Base-by-base conservation (phyloP, 2,329 filamentous ascomycete genomes). In the Colletotrichum lini region DNA sequence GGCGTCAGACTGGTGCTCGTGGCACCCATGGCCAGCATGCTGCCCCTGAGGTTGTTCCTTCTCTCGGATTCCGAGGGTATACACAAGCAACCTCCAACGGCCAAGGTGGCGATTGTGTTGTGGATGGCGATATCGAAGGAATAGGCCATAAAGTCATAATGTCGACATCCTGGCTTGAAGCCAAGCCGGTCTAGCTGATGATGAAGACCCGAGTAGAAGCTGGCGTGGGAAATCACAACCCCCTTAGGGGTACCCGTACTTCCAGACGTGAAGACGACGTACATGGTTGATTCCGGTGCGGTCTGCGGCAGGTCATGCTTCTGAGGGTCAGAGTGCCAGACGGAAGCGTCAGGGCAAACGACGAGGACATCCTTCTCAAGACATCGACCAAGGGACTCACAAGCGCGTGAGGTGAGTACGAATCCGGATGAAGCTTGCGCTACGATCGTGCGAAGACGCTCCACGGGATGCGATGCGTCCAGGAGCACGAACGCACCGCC, bases 241-340 rank as follows among this genome's bases (percentile, higher is more conserved):
- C 89, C 90, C 80, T 91, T 91, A 0, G 89, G 90, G 66, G 84
- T 86, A 6, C 90, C 89, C 0, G 90, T 91, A 67, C 88, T 91
- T 13, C 89, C 89, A 0, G 89, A 91, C 13, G 89, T 91, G 76
- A 91, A 91, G 75, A 91, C 90, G 74, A 91, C 21, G 45, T 60
- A 60, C 40, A 15, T 44, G 12, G 10, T 44, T 16, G 40, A 44
- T 12, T 44, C 40, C 12, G 40, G 40, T 12, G 40, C 15, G 15
- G 40, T 16, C 40, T 12, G 10, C 12, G 40, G 40, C 12, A 44
- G 40, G 40, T 44, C 40, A 44, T 44, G 15, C 40, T 16, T 15
- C 12, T 16, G 40, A 44, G 40, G 40, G 40, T 44, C 40, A 2
- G 40, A 44, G 40, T 8, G 40, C 40, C 12, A 44, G 10, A 16